These are phyloP conservation scores for Xylaria sp. DNA, from an alignment of 2,329 filamentous ascomycete genomes.

Conservation along the genomic window DNA sequence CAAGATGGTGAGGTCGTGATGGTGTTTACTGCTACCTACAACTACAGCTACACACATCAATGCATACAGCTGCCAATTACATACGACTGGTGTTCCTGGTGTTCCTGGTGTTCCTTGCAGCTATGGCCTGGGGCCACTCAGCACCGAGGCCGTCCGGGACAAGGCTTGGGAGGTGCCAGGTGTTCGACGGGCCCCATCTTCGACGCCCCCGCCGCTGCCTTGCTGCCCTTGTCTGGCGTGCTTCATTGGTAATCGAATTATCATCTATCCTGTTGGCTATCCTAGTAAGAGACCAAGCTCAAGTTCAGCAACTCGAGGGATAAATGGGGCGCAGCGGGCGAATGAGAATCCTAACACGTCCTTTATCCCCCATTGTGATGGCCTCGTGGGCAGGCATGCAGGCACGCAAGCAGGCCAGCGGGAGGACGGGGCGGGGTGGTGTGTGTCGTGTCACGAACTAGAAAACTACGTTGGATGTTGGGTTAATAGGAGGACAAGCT, in stretches of 20 bases:
- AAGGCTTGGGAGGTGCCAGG: slow-evolving; percentile 32
- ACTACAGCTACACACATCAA: no score
- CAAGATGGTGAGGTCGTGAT: no score
- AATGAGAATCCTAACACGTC: slow-evolving; percentile 18
- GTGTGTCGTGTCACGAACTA: slow-evolving; percentile 4
- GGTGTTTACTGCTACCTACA: no score
- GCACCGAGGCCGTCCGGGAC: slow-evolving; percentile 19
- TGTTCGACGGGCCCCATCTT: slow-evolving; percentile 29
- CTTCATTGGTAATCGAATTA: slow-evolving; percentile 17
- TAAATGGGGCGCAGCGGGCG: slow-evolving; percentile 16
- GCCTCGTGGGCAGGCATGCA: slow-evolving; percentile 24
- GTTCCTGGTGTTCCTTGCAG: no score
- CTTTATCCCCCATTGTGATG: slow-evolving; percentile 1
- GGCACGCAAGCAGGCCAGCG: no score
- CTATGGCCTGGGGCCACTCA: slow-evolving; percentile 8
- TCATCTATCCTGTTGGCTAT: not conserved
- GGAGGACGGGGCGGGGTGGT: slow-evolving; percentile 21
- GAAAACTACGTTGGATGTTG: not conserved
- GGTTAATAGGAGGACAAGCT: slow-evolving; percentile 1
- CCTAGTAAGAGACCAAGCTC: slow-evolving; percentile 17
- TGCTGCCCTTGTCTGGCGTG: slow-evolving; percentile 23
- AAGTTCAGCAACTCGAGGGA: slow-evolving; percentile 29
- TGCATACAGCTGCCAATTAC: no score
- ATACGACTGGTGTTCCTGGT: no score
- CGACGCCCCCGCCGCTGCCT: slow-evolving; percentile 7